Evolutionary conservation across 108 stramenopile species (phyloP).

Genomic region (Mayamaea pseudoterrestris): DNA sequence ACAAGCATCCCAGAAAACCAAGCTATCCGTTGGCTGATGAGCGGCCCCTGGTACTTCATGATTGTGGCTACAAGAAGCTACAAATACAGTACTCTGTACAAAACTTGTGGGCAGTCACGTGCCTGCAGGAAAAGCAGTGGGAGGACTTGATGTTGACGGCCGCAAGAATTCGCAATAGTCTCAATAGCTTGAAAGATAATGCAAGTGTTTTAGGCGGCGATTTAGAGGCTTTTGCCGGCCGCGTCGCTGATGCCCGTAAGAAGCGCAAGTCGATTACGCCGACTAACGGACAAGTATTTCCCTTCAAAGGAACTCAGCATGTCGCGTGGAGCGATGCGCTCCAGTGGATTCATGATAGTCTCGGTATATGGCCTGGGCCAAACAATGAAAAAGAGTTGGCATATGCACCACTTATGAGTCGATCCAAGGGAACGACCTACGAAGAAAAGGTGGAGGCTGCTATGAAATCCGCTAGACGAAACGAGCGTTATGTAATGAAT

Average conservation of each 20-base stretch:
- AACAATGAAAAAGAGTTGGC: conserved; percentile 31
- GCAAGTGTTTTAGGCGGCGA: conserved; percentile 32
- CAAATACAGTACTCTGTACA: conserved; percentile 49
- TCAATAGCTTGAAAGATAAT: conserved; percentile 31
- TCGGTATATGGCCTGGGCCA: conserved; percentile 12
- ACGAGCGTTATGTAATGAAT: conserved; percentile 55
- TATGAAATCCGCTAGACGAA: conserved; percentile 32
- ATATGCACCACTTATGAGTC: conserved; percentile 56
- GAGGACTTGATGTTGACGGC: conserved; percentile 57
- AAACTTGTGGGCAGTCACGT: conserved; percentile 59
- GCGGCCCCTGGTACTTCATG: conserved; percentile 80
- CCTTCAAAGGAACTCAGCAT: not conserved
- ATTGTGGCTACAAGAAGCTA: conserved; percentile 71
- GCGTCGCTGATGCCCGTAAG: no score
- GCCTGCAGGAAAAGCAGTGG: conserved; percentile 61
- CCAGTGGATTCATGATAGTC: conserved; percentile 14
- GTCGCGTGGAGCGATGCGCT: conserved; percentile 29
- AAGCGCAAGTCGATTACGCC: conserved; percentile 35
- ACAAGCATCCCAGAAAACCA: conserved; percentile 84
- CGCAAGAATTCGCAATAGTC: conserved; percentile 45
- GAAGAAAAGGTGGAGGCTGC: conserved; percentile 77
- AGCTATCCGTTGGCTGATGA: conserved; percentile 87
- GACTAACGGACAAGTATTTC: conserved; percentile 13
- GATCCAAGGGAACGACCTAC: conserved; percentile 69
- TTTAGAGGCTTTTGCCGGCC: conserved; percentile 30